A percentile compares a stretch with the other conserved stretches of the same genome.
These are phyloP conservation scores for Cerioporus squamosus DNA, from an alignment of 1,284 basidiomycete species.

Conservation along the genomic window DNA sequence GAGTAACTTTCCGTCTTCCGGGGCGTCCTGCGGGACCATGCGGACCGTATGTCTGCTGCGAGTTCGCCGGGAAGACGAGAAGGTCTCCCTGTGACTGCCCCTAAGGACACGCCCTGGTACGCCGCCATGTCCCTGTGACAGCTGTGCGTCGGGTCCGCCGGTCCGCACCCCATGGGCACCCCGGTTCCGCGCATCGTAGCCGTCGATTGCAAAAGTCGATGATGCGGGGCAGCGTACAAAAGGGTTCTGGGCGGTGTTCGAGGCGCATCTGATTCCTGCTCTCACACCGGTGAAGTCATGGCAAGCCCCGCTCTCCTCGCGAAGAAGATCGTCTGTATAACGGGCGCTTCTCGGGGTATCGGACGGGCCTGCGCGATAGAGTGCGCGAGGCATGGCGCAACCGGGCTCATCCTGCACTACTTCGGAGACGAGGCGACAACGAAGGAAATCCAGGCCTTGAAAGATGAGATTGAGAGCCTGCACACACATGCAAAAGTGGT, in stretches of 20 bases:
- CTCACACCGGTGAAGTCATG: slow-evolving; percentile 5
- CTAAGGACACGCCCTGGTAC: neutral
- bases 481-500: slow-evolving; percentile 40
- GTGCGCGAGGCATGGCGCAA: slow-evolving; percentile 69
- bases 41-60: slow-evolving; percentile 2
- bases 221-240: slow-evolving; percentile 14
- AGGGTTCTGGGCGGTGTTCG: slow-evolving; percentile 1
- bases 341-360: slow-evolving; percentile 82
- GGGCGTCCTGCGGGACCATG: neutral
- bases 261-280: neutral
- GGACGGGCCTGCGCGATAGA: slow-evolving; percentile 75
- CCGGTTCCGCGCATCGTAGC: neutral
- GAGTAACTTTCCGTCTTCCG: slow-evolving; percentile 4
- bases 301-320: slow-evolving; percentile 46
- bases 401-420: slow-evolving; percentile 72
- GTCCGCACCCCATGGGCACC: slow-evolving; percentile 12
- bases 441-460: slow-evolving; percentile 51
- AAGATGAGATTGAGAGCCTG: slow-evolving; percentile 47
- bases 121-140: slow-evolving; percentile 32
- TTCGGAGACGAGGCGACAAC: slow-evolving; percentile 64
- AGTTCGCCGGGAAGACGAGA: too few relatives aligned
- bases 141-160: slow-evolving; percentile 17
- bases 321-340: slow-evolving; percentile 73
- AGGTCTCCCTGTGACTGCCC: too few relatives aligned
- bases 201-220: neutral